Evolutionary conservation across 352 stramenopile genomes (phyloP).

Genomic region (Pythium vanterpoolii): DNA sequence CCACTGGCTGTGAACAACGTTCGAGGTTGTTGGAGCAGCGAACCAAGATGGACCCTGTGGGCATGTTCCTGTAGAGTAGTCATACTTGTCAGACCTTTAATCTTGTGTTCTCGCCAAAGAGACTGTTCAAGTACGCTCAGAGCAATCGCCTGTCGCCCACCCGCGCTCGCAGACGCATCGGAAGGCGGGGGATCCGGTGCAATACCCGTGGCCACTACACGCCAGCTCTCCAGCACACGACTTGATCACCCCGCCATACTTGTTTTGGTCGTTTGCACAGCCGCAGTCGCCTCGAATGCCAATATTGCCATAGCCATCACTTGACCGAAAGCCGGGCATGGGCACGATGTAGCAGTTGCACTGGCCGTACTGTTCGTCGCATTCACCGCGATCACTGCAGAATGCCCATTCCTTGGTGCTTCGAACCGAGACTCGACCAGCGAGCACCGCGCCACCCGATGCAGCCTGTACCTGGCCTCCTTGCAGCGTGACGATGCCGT

Average conservation of each 20-base stretch:
- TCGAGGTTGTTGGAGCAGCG: slow-evolving; percentile 32
- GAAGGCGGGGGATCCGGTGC: slow-evolving; percentile 48
- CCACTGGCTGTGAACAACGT: slow-evolving; percentile 51
- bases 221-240: slow-evolving; percentile 58
- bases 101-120: background rate
- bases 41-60: slow-evolving; percentile 68
- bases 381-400: slow-evolving; percentile 89
- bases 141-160: slow-evolving; percentile 67
- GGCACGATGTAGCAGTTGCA: slow-evolving; percentile 57
- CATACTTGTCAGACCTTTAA: background rate
- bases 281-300: slow-evolving; percentile 91
- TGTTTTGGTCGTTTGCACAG: slow-evolving; percentile 75
- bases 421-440: slow-evolving; percentile 40
- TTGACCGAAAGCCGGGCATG: slow-evolving; percentile 82
- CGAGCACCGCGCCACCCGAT: slow-evolving; percentile 40
- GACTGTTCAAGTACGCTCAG: slow-evolving; percentile 32
- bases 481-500: slow-evolving; percentile 32
- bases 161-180: slow-evolving; percentile 57
- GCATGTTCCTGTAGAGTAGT: slow-evolving; percentile 44
- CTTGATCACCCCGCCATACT: slow-evolving; percentile 61
- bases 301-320: slow-evolving; percentile 81
- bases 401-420: slow-evolving; percentile 88
- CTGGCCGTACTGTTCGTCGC: slow-evolving; percentile 56
- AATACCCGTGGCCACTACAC: slow-evolving; percentile 77
- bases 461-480: slow-evolving; percentile 52